Conservation (phyloP, 116 monocot genomes). For the Dioscorea cayenensis region DNA sequence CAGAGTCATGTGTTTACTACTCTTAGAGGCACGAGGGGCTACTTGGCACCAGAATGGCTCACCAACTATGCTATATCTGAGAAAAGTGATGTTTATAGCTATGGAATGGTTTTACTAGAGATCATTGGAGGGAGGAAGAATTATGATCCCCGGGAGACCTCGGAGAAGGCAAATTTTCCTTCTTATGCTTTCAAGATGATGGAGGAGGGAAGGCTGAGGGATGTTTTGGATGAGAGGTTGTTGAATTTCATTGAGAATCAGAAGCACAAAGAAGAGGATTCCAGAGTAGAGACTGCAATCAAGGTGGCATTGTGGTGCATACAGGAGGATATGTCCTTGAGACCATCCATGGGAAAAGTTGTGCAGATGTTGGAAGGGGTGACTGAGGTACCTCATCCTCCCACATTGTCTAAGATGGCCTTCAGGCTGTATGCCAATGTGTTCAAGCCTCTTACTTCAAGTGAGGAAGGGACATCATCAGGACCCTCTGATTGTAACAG, state of each 20-base stretch:
- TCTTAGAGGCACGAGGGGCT: conserved; percentile 72
- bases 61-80: conserved; percentile 78
- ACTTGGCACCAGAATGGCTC: conserved; percentile 91
- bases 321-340: conserved; percentile 56
- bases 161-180: conserved; percentile 71
- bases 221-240: conserved; percentile 39
- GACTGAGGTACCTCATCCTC: conserved; percentile 45
- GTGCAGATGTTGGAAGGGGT: conserved; percentile 78
- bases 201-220: conserved; percentile 62
- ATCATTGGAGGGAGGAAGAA: conserved; percentile 84
- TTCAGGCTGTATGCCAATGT: conserved; percentile 56
- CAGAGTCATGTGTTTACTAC: conserved; percentile 85
- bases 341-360: conserved; percentile 75
- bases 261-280: conserved; percentile 22
- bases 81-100: conserved; percentile 90
- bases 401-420: conserved; percentile 46
- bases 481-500: conserved; percentile 64
- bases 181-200: conserved; percentile 66
- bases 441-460: conserved; percentile 32
- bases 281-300: conserved; percentile 35
- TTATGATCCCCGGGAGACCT: conserved; percentile 43
- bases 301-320: conserved; percentile 88
- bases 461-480: conserved; percentile 53
- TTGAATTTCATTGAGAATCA: too few relatives aligned
- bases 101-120: conserved; percentile 85